Evolutionary conservation across 2,329 filamentous ascomycete species (phyloP).

Genomic region (Peltaster fructicola): DNA sequence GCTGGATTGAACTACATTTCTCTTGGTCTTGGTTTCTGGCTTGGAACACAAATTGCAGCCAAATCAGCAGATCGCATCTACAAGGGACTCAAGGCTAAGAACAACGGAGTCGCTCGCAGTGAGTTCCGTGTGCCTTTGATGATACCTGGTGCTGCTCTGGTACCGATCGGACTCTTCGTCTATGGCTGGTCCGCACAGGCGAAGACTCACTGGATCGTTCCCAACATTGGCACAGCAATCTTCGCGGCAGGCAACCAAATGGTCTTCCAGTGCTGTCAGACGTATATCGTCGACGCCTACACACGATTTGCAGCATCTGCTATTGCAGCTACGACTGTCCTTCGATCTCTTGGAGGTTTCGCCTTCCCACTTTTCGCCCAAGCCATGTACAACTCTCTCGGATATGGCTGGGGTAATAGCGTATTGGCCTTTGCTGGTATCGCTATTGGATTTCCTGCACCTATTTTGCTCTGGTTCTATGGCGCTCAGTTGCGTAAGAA

Average conservation of each 20-base stretch:
- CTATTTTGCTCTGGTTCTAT: conserved; percentile 28
- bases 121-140: conserved; percentile 35
- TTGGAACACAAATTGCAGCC: conserved; percentile 27
- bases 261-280: conserved; percentile 40
- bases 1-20: conserved; percentile 28
- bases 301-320: conserved; percentile 31
- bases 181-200: conserved; percentile 42
- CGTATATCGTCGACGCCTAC: conserved; percentile 43
- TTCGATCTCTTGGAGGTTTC: conserved; percentile 38
- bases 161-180: conserved; percentile 38
- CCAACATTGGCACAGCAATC: conserved; percentile 40
- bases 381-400: conserved; percentile 29
- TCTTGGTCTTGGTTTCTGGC: conserved; percentile 43
- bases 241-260: conserved; percentile 39
- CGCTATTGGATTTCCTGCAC: conserved; percentile 32
- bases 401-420: conserved; percentile 34
- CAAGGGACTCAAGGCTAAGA: conserved; percentile 19
- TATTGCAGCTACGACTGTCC: conserved; percentile 36
- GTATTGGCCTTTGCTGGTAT: conserved; percentile 39
- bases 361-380: conserved; percentile 44
- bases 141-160: conserved; percentile 34
- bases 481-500: conserved; percentile 20
- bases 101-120: conserved; percentile 21
- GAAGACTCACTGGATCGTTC: conserved; percentile 39
- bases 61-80: conserved; percentile 21